phyloP scores from a whole-genome alignment of 2,329 filamentous ascomycete genomes.

The Aspergillus sergii region DNA sequence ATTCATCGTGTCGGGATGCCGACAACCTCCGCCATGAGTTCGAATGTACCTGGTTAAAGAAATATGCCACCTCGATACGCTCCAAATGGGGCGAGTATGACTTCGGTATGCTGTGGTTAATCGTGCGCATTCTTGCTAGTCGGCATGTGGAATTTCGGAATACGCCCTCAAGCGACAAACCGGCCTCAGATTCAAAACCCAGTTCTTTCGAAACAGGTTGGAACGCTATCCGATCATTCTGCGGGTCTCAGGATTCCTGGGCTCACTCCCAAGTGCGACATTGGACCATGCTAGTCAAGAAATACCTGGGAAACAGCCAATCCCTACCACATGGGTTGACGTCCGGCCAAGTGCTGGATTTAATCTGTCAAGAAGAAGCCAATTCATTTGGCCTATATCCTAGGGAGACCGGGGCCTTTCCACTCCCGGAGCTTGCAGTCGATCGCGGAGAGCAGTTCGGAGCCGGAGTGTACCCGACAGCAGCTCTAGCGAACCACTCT shows the following conservation, averaged over 20 bases:
- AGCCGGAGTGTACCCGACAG: conserved; percentile 23
- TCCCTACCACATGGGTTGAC: conserved; percentile 16
- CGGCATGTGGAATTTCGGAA: conserved; percentile 17
- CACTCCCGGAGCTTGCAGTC: conserved; percentile 3
- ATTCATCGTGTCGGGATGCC: conserved; percentile 19
- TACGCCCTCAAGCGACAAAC: too few relatives aligned
- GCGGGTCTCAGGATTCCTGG: conserved; percentile 34
- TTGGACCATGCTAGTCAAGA: conserved; percentile 33
- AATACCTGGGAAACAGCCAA: conserved; percentile 25
- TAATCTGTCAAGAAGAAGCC: conserved; percentile 26
- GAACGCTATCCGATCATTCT: conserved; percentile 30
- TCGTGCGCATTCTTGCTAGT: conserved; percentile 33
- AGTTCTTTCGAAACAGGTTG: conserved; percentile 21
- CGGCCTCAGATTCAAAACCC: not conserved
- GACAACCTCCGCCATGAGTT: conserved; percentile 31
- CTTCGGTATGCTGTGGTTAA: conserved; percentile 39
- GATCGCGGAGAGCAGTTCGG: conserved; percentile 23
- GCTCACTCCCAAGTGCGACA: conserved; percentile 29
- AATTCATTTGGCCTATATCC: conserved; percentile 25
- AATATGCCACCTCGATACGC: conserved; percentile 26
- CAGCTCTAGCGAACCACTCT: conserved; percentile 26
- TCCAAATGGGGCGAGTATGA: conserved; percentile 35
- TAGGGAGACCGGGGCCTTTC: conserved; percentile 15
- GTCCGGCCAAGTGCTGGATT: conserved; percentile 6
- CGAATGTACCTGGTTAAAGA: conserved; percentile 34